phyloP scores from a whole-genome alignment of 176 grass and related monocot genomes.

The Dactylis glomerata region DNA sequence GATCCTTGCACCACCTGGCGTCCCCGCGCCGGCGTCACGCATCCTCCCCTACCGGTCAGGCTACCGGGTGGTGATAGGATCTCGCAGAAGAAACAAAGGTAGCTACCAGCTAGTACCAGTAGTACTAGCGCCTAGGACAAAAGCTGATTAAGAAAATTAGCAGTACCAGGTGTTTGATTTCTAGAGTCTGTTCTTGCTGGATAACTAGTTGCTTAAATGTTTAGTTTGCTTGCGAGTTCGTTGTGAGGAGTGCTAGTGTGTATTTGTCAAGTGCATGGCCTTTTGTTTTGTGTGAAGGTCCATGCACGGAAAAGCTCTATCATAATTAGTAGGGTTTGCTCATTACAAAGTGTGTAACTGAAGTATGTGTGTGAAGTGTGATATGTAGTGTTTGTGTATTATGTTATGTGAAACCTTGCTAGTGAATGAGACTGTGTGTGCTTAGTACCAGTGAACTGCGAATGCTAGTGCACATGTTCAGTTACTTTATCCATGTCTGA shows the following conservation, averaged over 20 bases:
- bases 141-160: background rate
- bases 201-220: background rate
- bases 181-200: background rate
- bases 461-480: background rate
- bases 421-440: background rate
- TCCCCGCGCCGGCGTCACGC: background rate
- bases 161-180: conserved; percentile 1
- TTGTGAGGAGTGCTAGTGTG: background rate
- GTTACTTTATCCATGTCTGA: background rate
- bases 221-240: background rate
- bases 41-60: background rate
- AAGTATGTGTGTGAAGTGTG: background rate
- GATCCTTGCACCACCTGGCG: conserved; percentile 53
- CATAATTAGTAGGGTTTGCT: background rate
- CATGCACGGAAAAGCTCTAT: background rate
- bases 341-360: background rate
- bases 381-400: background rate
- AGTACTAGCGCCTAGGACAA: conserved; percentile 1
- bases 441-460: background rate
- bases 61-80: conserved; percentile 54
- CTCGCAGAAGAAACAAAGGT: background rate
- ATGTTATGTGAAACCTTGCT: background rate
- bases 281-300: conserved; percentile 24
- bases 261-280: background rate
- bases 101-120: background rate